Base-by-base conservation (phyloP, 2,329 filamentous ascomycete species). In the Penicillium sp. region DNA sequence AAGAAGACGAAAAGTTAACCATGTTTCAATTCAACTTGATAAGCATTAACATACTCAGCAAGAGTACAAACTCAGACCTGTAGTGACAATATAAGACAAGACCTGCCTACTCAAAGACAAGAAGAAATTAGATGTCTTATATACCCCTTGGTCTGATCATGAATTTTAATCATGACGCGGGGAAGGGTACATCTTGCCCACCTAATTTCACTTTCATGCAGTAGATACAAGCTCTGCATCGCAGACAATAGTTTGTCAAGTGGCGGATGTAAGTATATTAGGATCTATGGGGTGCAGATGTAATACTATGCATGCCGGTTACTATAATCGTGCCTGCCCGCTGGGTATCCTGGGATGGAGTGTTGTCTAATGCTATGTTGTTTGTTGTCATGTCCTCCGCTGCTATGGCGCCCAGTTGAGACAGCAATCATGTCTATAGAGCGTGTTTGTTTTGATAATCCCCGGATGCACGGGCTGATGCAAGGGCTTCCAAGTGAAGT, bases 41-140 rank as follows among this genome's bases (percentile, higher is more conserved):
- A 41, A 15, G 11, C 35, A 26, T 26, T 26, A 41, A 15, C 35
- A 41, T 41, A 15, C 35, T 41, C 35, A 41, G 15, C 5, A 15
- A 15, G 35, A 26, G 26, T 26, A 26, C 2, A 26, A 26, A 41
- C 6, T 2, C 35, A 17, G 35, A 15, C 35, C 35, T 41, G 11
- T 41, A 41, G 15, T 11, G 4, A 15, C 11, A 13, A 41, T 41
- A 41, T 41, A 41, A 41, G 35, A 41, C 9, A 41, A 41, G 11
- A 35, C 31, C 21, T 21, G 21, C 21, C 21, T 21, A 21, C 21
- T 21, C 21, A 21, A 41, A 41, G 35, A 41, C 9, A 41, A 41
- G 11, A 35, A 4, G 31, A 44, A 30, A 44, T 47, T 29, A 17
- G 6, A 52, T 51, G 48, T 58, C 56, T 58, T 58, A 58, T 58